phyloP scores from a whole-genome alignment of 305 asterid genomes.

The Fraxinus dipetala region DNA sequence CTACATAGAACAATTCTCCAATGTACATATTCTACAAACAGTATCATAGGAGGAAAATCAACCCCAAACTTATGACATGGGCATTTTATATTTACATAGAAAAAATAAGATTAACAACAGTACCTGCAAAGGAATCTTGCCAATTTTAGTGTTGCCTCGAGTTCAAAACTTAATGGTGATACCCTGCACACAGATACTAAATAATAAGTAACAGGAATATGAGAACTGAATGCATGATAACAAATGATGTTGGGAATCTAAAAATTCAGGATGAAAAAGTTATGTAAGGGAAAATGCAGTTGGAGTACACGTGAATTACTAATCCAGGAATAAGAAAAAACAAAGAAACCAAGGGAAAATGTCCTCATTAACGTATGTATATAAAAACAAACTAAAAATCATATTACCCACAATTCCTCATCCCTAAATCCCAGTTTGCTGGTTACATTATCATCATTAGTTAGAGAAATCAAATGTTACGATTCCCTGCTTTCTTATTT shows the following conservation, averaged over 20 bases:
- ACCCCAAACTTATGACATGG: not conserved
- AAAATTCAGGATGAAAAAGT: not conserved
- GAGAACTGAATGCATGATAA: not conserved
- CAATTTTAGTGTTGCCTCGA: conserved; percentile 90
- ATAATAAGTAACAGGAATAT: conserved; percentile 23
- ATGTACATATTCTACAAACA: not conserved
- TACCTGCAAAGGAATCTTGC: conserved; percentile 99
- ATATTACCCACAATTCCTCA: not conserved
- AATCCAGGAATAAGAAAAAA: not conserved
- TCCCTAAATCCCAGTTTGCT: not conserved
- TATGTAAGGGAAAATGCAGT: not conserved
- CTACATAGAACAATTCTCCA: not conserved
- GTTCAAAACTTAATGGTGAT: conserved; percentile 97
- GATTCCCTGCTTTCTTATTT: not conserved
- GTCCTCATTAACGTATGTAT: not conserved
- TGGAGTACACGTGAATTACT: not conserved
- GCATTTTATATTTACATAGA: conserved; percentile 17
- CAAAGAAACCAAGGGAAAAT: not conserved
- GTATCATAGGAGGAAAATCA: not conserved
- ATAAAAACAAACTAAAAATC: not conserved
- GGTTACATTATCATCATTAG: not conserved
- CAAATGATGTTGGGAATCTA: not conserved
- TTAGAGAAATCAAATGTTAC: not conserved
- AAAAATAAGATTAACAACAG: conserved; percentile 12
- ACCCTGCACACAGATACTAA: conserved; percentile 56